phyloP scores from a whole-genome alignment of 495 filamentous ascomycete genomes.

The Parachaetomium inaequale region DNA sequence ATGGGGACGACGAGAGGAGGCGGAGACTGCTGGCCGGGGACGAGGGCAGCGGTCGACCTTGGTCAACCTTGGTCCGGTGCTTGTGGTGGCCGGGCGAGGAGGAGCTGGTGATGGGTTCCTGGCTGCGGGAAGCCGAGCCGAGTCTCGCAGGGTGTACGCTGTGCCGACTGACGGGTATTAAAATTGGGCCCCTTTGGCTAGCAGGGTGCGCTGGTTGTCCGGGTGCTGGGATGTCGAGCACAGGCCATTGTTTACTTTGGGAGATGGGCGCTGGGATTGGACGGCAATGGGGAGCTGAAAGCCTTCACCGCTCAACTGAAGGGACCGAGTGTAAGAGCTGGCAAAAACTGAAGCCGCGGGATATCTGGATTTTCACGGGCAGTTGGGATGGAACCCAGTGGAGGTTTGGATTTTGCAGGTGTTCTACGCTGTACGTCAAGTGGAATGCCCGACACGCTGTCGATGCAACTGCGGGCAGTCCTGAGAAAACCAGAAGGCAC shows the following conservation, averaged over 20 bases:
- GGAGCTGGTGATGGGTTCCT: constrained; percentile 14
- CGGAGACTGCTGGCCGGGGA: neutral
- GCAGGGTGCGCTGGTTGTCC: constrained; percentile 26
- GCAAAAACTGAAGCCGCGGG: too few relatives aligned
- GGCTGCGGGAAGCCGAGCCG: neutral
- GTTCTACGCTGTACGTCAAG: too few relatives aligned
- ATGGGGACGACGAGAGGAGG: neutral
- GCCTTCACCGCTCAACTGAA: too few relatives aligned
- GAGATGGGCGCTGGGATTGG: neutral
- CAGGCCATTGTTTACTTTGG: constrained; percentile 38
- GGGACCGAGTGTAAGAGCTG: too few relatives aligned
- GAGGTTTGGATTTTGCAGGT: too few relatives aligned
- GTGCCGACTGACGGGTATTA: too few relatives aligned
- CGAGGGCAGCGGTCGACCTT: neutral
- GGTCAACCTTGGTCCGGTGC: neutral
- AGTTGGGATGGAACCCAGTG: too few relatives aligned
- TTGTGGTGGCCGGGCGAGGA: neutral
- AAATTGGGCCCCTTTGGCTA: neutral
- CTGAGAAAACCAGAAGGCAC: too few relatives aligned
- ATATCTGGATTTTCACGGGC: too few relatives aligned
- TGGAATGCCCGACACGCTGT: too few relatives aligned
- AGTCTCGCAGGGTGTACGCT: neutral
- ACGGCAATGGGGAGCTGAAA: constrained; percentile 12
- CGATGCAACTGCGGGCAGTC: too few relatives aligned
- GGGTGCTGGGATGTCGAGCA: constrained; percentile 28